Conservation (phyloP, 306 rosid species). For the Ceratonia siliqua region DNA sequence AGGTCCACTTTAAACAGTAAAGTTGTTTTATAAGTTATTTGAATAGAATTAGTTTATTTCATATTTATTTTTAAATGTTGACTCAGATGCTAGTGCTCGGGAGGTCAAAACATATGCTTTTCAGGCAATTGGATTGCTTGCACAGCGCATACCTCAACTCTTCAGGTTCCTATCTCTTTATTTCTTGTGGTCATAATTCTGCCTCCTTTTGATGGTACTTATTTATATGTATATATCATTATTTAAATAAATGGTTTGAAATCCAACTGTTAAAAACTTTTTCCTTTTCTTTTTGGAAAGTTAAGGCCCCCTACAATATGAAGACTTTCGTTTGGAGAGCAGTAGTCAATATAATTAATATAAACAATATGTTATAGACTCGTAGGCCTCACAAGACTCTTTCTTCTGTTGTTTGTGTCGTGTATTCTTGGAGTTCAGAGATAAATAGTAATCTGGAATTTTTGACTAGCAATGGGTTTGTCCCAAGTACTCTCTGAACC, state of each 20-base stretch:
- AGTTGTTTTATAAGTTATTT: slow-evolving; percentile 24
- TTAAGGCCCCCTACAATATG: background rate
- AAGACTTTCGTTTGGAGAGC: background rate
- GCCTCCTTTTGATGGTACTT: background rate
- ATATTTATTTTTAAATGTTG: slow-evolving; percentile 32
- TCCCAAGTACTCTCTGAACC: background rate
- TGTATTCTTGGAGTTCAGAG: background rate
- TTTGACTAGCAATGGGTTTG: background rate
- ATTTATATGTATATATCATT: background rate
- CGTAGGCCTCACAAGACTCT: background rate
- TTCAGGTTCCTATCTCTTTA: slow-evolving; percentile 61
- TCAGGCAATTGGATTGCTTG: slow-evolving; percentile 92
- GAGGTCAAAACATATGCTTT: slow-evolving; percentile 85
- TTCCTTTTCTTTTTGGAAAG: background rate
- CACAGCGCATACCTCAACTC: slow-evolving; percentile 88
- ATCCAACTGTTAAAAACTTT: background rate
- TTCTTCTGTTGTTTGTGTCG: too few species aligned
- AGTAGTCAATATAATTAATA: background rate
- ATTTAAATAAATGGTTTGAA: background rate
- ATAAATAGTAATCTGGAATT: background rate
- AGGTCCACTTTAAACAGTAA: slow-evolving; percentile 51
- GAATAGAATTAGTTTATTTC: slow-evolving; percentile 26
- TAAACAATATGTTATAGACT: background rate
- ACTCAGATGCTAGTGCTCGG: slow-evolving; percentile 70
- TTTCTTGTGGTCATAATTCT: slow-evolving; percentile 10